Conservation (phyloP, 108 stramenopile species). For the Fistulifera pelliculosa region DNA sequence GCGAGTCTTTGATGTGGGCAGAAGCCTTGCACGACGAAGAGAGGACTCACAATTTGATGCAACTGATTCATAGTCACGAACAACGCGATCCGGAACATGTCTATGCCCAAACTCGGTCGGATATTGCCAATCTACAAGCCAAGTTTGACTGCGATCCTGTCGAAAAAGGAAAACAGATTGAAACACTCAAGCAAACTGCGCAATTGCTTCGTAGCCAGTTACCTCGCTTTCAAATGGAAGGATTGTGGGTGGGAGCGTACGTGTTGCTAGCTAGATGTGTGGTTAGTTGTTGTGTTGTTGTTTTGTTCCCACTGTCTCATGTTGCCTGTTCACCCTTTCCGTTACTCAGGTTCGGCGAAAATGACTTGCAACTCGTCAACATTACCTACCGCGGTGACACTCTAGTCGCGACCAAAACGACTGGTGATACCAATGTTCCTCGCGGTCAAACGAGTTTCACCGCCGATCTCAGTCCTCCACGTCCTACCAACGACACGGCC, state of each 20-base stretch:
- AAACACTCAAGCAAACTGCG: slow-evolving; percentile 20
- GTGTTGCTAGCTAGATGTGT: slow-evolving; percentile 15
- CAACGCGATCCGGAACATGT: slow-evolving; percentile 35
- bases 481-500: slow-evolving; percentile 2
- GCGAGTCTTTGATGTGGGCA: slow-evolving; percentile 28
- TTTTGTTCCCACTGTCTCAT: background rate
- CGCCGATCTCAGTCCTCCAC: slow-evolving; percentile 38
- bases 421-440: slow-evolving; percentile 71
- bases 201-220: slow-evolving; percentile 35
- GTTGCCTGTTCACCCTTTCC: slow-evolving; percentile 1
- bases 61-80: slow-evolving; percentile 15
- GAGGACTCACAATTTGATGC: slow-evolving; percentile 6
- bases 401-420: slow-evolving; percentile 71
- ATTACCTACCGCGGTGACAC: slow-evolving; percentile 70
- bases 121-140: slow-evolving; percentile 24
- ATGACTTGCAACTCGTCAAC: slow-evolving; percentile 61
- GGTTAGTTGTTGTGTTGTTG: background rate
- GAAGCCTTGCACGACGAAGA: slow-evolving; percentile 21
- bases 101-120: slow-evolving; percentile 25
- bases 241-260: slow-evolving; percentile 82
- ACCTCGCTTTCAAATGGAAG: slow-evolving; percentile 71
- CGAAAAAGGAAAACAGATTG: slow-evolving; percentile 21
- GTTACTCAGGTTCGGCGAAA: slow-evolving; percentile 36
- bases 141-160: slow-evolving; percentile 25
- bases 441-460: slow-evolving; percentile 72